Percentiles rank a stretch among this genome's conserved stretches.
phyloP scores from a whole-genome alignment of 2,329 filamentous ascomycete genomes.

The Coleophoma cylindrospora region DNA sequence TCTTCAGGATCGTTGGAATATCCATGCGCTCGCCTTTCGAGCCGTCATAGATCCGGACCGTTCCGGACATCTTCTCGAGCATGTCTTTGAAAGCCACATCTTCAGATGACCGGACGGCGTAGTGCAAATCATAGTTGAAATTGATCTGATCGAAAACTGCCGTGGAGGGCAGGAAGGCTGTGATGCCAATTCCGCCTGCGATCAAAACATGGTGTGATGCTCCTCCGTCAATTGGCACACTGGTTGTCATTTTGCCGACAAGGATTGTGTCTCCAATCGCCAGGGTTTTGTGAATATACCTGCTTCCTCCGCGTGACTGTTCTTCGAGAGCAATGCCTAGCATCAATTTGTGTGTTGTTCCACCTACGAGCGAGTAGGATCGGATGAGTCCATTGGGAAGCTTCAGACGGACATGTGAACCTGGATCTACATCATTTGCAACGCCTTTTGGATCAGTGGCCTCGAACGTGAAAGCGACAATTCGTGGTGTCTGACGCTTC shows the following conservation, averaged over 20 bases:
- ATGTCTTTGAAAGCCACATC: conserved; percentile 51
- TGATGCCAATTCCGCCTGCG: conserved; percentile 61
- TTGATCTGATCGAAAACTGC: conserved; percentile 37
- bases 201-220: conserved; percentile 59
- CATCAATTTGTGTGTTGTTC: conserved; percentile 43
- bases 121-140: conserved; percentile 50
- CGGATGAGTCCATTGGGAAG: conserved; percentile 51
- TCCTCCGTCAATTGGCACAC: conserved; percentile 37
- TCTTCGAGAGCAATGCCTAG: conserved; percentile 53
- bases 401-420: conserved; percentile 51
- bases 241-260: conserved; percentile 44
- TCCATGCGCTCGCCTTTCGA: conserved; percentile 46
- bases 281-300: conserved; percentile 47
- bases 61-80: conserved; percentile 35
- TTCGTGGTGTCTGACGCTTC: conserved; percentile 41
- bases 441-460: conserved; percentile 30
- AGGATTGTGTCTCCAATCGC: conserved; percentile 44
- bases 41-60: conserved; percentile 47
- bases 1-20: conserved; percentile 38
- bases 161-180: conserved; percentile 53
- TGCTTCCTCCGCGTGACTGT: conserved; percentile 54
- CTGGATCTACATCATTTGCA: conserved; percentile 32
- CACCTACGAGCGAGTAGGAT: conserved; percentile 55
- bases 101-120: conserved; percentile 44
- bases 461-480: conserved; percentile 49